Evolutionary conservation across 2,329 filamentous ascomycete genomes (phyloP).

Genomic region (Thermothelomyces thermophilus): DNA sequence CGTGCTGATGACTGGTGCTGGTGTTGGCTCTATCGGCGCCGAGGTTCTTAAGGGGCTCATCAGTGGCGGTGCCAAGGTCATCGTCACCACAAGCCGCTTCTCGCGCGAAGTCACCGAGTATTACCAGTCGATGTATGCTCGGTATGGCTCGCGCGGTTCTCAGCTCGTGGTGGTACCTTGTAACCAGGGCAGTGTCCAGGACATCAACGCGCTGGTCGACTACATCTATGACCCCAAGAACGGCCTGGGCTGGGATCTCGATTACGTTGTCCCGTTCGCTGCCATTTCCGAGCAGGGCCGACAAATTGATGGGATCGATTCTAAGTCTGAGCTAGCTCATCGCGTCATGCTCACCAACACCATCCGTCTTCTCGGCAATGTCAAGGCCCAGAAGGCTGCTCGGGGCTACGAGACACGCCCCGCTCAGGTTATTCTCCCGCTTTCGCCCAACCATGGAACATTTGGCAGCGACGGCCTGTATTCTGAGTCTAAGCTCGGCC

Average conservation of each 20-base stretch:
- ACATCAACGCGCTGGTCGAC: constrained; percentile 85
- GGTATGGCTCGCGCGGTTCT: constrained; percentile 86
- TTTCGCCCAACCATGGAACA: constrained; percentile 97
- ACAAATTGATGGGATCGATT: constrained; percentile 94
- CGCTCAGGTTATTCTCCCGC: constrained; percentile 88
- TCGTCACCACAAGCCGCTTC: constrained; percentile 94
- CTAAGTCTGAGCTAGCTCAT: constrained; percentile 94
- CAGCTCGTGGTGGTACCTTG: constrained; percentile 97
- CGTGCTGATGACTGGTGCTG: constrained; percentile 95
- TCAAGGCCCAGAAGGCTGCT: constrained; percentile 85
- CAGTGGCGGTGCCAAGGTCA: constrained; percentile 91
- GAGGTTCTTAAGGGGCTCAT: constrained; percentile 94
- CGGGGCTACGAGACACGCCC: constrained; percentile 91
- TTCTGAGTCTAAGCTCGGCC: constrained; percentile 92
- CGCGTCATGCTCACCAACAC: constrained; percentile 99
- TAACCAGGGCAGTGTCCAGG: constrained; percentile 98
- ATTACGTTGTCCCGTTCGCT: constrained; percentile 92
- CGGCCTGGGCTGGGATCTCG: constrained; percentile 95
- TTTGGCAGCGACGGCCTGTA: constrained; percentile 98
- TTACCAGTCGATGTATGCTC: constrained; percentile 97
- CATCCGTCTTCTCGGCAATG: constrained; percentile 77
- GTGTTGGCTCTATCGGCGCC: constrained; percentile 94
- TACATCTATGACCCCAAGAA: constrained; percentile 97
- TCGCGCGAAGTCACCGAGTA: constrained; percentile 98
- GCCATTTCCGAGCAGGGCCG: constrained; percentile 97